Evolutionary conservation across 352 stramenopile species (phyloP).

Genomic region (Phytophthora pisi): DNA sequence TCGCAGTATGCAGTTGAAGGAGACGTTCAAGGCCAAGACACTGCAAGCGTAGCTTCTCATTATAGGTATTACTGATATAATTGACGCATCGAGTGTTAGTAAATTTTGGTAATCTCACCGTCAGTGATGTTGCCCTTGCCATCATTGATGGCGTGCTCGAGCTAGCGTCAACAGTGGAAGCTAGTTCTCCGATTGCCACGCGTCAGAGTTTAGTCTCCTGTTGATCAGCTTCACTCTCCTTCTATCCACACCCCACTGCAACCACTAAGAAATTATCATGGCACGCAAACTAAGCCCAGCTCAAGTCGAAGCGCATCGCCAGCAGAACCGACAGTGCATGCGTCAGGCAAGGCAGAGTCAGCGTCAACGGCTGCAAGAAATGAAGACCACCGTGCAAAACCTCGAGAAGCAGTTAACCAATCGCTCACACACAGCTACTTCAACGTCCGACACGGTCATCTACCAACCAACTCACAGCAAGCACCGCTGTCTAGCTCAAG

Average conservation of each 20-base stretch:
- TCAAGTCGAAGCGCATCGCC: slow-evolving; percentile 9
- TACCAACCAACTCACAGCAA: neutral
- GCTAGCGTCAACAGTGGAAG: too few relatives aligned
- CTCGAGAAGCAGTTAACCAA: slow-evolving; percentile 38
- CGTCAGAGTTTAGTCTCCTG: too few relatives aligned
- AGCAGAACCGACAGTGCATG: slow-evolving; percentile 43
- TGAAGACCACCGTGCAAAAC: slow-evolving; percentile 26
- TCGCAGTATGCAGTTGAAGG: too few relatives aligned
- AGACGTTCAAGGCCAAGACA: too few relatives aligned
- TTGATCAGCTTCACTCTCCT: neutral
- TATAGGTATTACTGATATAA: too few relatives aligned
- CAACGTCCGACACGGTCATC: too few relatives aligned
- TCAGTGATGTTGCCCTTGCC: too few relatives aligned
- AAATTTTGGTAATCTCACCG: too few relatives aligned
- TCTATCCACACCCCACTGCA: neutral
- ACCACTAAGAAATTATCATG: neutral
- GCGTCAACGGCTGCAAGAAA: slow-evolving; percentile 31
- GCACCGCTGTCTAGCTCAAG: neutral
- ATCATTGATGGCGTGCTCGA: too few relatives aligned
- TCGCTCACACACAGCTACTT: slow-evolving; percentile 2
- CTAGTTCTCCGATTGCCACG: too few relatives aligned
- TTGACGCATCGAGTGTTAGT: too few relatives aligned
- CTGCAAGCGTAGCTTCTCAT: too few relatives aligned
- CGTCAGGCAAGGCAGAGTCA: slow-evolving; percentile 31
- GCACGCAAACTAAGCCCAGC: neutral